Percentiles rank a stretch among this genome's conserved stretches.
phyloP scores from a whole-genome alignment of 169 alveolate species.

The Cryptosporidium sp. region DNA sequence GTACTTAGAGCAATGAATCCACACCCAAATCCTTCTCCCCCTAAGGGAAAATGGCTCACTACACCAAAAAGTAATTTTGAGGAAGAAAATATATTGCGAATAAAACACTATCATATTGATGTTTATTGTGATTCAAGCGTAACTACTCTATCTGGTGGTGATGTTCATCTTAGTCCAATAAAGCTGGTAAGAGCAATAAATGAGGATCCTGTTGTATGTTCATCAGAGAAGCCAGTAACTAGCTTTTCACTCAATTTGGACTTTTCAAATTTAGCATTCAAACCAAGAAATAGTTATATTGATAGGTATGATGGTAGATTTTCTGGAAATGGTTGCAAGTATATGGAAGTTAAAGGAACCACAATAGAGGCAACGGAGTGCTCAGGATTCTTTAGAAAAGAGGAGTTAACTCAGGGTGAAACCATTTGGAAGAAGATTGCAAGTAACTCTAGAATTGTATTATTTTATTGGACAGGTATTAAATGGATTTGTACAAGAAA shows the following conservation, averaged over 20 bases:
- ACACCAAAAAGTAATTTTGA: not conserved
- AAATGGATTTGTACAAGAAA: slow-evolving; percentile 72
- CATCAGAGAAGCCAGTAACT: slow-evolving; percentile 17
- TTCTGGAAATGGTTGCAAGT: slow-evolving; percentile 9
- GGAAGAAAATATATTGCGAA: not conserved
- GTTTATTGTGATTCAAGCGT: slow-evolving; percentile 35
- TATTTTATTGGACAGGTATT: slow-evolving; percentile 70
- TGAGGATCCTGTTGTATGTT: slow-evolving; percentile 30
- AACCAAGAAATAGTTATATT: slow-evolving; percentile 24
- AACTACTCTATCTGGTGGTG: slow-evolving; percentile 26
- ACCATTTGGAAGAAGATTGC: slow-evolving; percentile 50
- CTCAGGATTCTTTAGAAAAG: slow-evolving; percentile 55
- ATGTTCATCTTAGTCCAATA: not conserved
- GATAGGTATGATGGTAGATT: not conserved
- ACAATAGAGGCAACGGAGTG: slow-evolving; percentile 60
- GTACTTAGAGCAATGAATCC: slow-evolving; percentile 43
- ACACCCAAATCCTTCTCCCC: slow-evolving; percentile 41
- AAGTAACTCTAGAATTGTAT: slow-evolving; percentile 27
- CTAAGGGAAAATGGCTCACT: slow-evolving; percentile 54
- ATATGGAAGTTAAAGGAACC: slow-evolving; percentile 57
- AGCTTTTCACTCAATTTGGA: slow-evolving; percentile 43
- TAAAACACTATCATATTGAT: slow-evolving; percentile 26
- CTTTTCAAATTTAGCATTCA: slow-evolving; percentile 1
- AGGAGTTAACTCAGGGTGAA: not conserved
- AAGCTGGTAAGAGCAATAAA: slow-evolving; percentile 10